A percentile compares a stretch with the other conserved stretches of the same genome.
Evolutionary conservation across 2,329 filamentous ascomycete species (phyloP).

Genomic region (Verticillium dahliae): DNA sequence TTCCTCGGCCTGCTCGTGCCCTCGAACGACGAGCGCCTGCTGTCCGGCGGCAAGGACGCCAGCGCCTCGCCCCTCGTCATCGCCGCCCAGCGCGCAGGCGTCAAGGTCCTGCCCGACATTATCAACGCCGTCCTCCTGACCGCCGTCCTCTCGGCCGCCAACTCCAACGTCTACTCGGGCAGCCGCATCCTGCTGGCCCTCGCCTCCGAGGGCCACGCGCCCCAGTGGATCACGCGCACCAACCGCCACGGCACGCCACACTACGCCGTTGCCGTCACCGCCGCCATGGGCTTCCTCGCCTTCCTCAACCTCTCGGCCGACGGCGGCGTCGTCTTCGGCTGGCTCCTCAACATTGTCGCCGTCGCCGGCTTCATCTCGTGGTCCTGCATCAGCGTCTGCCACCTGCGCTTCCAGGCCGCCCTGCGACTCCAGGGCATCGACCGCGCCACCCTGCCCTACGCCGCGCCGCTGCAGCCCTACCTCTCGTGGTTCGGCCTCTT

Average conservation of each 20-base stretch:
- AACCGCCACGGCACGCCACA: slow-evolving; percentile 58
- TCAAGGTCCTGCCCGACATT: slow-evolving; percentile 57
- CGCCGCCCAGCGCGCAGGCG: slow-evolving; percentile 53
- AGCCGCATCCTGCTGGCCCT: slow-evolving; percentile 63
- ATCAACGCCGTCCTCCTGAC: slow-evolving; percentile 75
- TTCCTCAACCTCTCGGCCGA: slow-evolving; percentile 59
- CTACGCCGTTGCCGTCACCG: slow-evolving; percentile 48
- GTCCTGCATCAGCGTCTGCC: slow-evolving; percentile 58
- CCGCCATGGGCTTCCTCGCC: slow-evolving; percentile 55
- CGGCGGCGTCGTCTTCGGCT: slow-evolving; percentile 60
- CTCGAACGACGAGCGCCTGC: slow-evolving; percentile 49
- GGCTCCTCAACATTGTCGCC: slow-evolving; percentile 65
- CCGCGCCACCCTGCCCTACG: slow-evolving; percentile 53
- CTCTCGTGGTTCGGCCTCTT: slow-evolving; percentile 60
- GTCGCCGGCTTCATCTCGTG: slow-evolving; percentile 66
- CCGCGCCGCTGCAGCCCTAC: slow-evolving; percentile 55
- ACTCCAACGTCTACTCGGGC: slow-evolving; percentile 69
- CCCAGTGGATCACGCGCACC: slow-evolving; percentile 50
- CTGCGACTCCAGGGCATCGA: slow-evolving; percentile 49
- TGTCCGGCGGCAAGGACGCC: slow-evolving; percentile 42
- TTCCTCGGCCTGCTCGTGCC: slow-evolving; percentile 68
- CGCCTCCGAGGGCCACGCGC: slow-evolving; percentile 57
- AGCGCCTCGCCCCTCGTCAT: slow-evolving; percentile 61
- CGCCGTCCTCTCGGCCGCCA: slow-evolving; percentile 71
- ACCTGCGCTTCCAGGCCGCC: slow-evolving; percentile 59